These are phyloP conservation scores for Sanghuangporus baumii DNA, from an alignment of 1,284 basidiomycete species.

Conservation along the genomic window DNA sequence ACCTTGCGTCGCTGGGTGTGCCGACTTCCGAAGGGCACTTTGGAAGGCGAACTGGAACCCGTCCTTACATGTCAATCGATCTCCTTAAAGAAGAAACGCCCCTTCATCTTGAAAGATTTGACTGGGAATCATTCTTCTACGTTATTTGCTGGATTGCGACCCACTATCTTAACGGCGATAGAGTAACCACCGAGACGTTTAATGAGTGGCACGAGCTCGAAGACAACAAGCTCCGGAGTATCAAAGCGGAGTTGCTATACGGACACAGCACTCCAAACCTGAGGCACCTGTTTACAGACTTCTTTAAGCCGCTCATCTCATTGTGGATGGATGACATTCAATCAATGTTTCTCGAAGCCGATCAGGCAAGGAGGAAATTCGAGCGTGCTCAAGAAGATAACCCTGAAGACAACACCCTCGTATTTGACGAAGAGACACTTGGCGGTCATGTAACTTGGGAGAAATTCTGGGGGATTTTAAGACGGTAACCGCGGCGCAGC, in stretches of 20 bases:
- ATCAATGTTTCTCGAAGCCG: background rate
- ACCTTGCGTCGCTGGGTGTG: background rate
- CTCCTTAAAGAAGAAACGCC: background rate
- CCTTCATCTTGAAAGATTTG: background rate
- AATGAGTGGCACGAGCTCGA: background rate
- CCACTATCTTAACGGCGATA: background rate
- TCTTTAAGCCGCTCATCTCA: background rate
- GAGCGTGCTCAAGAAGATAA: background rate
- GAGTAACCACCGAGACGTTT: background rate
- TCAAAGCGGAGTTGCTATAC: background rate
- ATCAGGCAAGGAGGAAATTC: background rate
- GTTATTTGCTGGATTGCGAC: background rate
- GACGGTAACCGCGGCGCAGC: too few relatives aligned
- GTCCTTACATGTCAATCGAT: background rate
- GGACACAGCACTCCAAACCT: background rate
- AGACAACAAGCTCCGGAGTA: background rate
- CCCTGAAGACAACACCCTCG: background rate
- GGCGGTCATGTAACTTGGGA: background rate
- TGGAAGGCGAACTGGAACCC: background rate
- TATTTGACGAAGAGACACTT: background rate
- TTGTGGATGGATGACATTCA: background rate
- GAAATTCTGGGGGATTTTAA: background rate
- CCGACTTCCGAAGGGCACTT: background rate
- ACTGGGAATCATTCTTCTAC: conserved; percentile 7
- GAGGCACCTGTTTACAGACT: background rate